These are phyloP conservation scores for Penicillium brevicompactum DNA, from an alignment of 2,329 filamentous ascomycete genomes.

Conservation along the genomic window DNA sequence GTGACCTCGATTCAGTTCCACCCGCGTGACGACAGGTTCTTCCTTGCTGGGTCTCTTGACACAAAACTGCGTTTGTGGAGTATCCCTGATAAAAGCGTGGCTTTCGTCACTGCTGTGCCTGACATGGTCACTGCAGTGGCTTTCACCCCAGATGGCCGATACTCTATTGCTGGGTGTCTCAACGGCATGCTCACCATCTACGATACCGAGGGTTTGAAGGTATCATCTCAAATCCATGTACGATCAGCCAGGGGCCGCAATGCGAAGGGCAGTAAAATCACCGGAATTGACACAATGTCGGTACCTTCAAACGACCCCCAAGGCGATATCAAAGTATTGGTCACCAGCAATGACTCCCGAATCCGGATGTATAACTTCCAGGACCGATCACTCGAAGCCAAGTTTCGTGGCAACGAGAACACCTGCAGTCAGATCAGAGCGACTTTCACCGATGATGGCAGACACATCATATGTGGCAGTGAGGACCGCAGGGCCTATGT, in stretches of 20 bases:
- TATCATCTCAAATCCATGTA: constrained; percentile 86
- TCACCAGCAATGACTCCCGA: constrained; percentile 94
- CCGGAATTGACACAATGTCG: constrained; percentile 78
- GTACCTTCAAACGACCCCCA: constrained; percentile 59
- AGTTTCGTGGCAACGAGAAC: constrained; percentile 91
- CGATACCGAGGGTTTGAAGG: constrained; percentile 86
- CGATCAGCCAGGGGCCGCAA: constrained; percentile 89
- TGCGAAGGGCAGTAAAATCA: constrained; percentile 96
- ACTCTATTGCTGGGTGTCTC: constrained; percentile 83
- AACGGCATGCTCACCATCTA: constrained; percentile 87
- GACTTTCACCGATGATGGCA: constrained; percentile 81
- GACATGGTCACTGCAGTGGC: constrained; percentile 93
- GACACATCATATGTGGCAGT: constrained; percentile 87
- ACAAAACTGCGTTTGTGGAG: constrained; percentile 89
- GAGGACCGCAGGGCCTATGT: constrained; percentile 90
- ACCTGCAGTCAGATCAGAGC: constrained; percentile 87
- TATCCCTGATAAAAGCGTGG: constrained; percentile 93
- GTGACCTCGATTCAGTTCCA: constrained; percentile 95
- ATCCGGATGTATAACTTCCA: constrained; percentile 85
- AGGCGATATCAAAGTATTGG: constrained; percentile 76
- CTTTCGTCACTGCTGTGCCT: constrained; percentile 73
- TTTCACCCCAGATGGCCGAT: constrained; percentile 89
- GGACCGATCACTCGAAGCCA: constrained; percentile 82
- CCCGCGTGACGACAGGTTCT: constrained; percentile 92
- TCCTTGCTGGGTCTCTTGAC: constrained; percentile 89